Percentiles rank a stretch among this genome's conserved stretches.
Evolutionary conservation across 192 early-diverging fungal species (phyloP).

Genomic region (Gamsiella multidivaricata): DNA sequence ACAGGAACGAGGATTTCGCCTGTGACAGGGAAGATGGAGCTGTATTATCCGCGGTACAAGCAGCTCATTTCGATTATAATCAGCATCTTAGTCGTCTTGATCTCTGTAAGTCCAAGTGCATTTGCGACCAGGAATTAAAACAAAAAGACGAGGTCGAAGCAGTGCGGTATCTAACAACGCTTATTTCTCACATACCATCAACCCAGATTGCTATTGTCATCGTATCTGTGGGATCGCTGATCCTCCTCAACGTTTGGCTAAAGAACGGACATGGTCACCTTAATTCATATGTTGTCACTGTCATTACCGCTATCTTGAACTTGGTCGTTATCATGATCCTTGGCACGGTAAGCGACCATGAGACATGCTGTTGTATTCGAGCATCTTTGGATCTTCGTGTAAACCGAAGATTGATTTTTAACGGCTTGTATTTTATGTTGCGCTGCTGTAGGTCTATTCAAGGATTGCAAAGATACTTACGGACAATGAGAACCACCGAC

Average conservation of each 20-base stretch:
- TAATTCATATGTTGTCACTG: slow-evolving; percentile 31
- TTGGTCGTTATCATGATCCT: slow-evolving; percentile 66
- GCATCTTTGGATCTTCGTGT: too few relatives aligned
- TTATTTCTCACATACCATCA: not conserved
- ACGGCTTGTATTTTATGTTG: not conserved
- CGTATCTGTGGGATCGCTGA: slow-evolving; percentile 53
- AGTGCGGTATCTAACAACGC: slow-evolving; percentile 1
- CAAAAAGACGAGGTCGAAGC: too few relatives aligned
- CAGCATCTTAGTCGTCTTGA: slow-evolving; percentile 55
- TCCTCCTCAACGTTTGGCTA: slow-evolving; percentile 34
- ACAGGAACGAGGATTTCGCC: slow-evolving; percentile 61
- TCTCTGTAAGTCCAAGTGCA: slow-evolving; percentile 43
- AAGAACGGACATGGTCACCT: not conserved
- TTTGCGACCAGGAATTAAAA: not conserved
- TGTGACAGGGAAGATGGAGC: slow-evolving; percentile 61
- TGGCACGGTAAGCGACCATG: slow-evolving; percentile 55
- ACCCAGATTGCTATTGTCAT: slow-evolving; percentile 58
- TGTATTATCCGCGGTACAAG: slow-evolving; percentile 57
- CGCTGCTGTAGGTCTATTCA: slow-evolving; percentile 32
- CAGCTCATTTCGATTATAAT: slow-evolving; percentile 49
- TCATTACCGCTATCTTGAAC: slow-evolving; percentile 57
- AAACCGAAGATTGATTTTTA: not conserved
- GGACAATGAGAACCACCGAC: slow-evolving; percentile 61
- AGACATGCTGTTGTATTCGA: too few relatives aligned
- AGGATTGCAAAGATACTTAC: slow-evolving; percentile 51